Evolutionary conservation across 495 filamentous ascomycete genomes (phyloP).

Genomic region (Aspergillus olivimuriae): DNA sequence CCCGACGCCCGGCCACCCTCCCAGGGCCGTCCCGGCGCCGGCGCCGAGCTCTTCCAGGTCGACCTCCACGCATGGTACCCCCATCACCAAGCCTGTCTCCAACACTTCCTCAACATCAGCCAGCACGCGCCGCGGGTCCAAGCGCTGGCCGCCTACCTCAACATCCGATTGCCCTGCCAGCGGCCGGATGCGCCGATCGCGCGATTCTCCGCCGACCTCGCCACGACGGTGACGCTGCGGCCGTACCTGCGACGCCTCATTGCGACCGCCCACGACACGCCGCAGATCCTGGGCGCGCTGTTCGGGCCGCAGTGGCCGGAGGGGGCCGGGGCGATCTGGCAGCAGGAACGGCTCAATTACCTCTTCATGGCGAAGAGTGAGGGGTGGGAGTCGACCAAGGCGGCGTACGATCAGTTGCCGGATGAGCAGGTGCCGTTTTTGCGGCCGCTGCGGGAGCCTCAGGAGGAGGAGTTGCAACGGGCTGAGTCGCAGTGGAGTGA

Average conservation of each 20-base stretch:
- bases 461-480: conserved; percentile 69
- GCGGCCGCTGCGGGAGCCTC: conserved; percentile 63
- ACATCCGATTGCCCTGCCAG: conserved; percentile 56
- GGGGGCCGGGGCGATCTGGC: conserved; percentile 72
- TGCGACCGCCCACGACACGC: conserved; percentile 78
- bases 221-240: conserved; percentile 41
- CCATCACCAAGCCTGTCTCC: conserved; percentile 76
- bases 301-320: conserved; percentile 80
- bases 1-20: conserved; percentile 1
- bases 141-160: conserved; percentile 84
- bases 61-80: conserved; percentile 90
- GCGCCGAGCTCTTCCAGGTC: conserved; percentile 33
- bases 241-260: conserved; percentile 89
- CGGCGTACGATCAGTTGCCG: conserved; percentile 73
- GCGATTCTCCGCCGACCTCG: conserved; percentile 10
- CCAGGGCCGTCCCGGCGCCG: conserved; percentile 10
- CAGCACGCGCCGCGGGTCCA: conserved; percentile 76
- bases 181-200: conserved; percentile 13
- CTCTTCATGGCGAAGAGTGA: conserved; percentile 92
- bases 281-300: conserved; percentile 71
- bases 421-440: conserved; percentile 82
- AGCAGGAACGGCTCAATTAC: conserved; percentile 85
- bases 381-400: conserved; percentile 82
- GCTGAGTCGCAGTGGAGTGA: conserved; percentile 80
- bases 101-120: conserved; percentile 80